Percentiles rank a stretch among this genome's conserved stretches.
phyloP scores from a whole-genome alignment of 805 yeast genomes.

The Tetrapisispora iriomotensis region DNA sequence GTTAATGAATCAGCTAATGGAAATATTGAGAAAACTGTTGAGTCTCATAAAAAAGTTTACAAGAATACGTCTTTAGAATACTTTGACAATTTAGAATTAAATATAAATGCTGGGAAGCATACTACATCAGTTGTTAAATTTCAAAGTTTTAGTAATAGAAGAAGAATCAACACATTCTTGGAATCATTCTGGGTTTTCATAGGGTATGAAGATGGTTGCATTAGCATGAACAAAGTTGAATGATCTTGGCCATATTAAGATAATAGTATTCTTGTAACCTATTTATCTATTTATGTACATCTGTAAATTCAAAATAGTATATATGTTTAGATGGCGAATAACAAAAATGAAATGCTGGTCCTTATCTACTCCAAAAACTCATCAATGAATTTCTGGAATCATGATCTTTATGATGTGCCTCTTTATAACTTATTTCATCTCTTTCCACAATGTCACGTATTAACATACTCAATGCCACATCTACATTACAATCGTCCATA shows the following conservation, averaged over 20 bases:
- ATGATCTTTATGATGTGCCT: background rate
- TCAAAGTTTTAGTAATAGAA: conserved; percentile 7
- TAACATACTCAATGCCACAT: conserved; percentile 46
- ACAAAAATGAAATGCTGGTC: too few relatives aligned
- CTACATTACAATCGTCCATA: conserved; percentile 40
- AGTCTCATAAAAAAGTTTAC: background rate
- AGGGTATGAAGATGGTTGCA: conserved; percentile 27
- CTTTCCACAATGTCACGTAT: conserved; percentile 51
- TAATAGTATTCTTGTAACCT: too few relatives aligned
- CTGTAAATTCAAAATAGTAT: too few relatives aligned
- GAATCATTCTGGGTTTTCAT: conserved; percentile 21
- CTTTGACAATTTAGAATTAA: background rate
- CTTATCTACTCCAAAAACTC: conserved; percentile 2
- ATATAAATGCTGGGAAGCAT: too few relatives aligned
- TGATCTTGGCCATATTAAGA: too few relatives aligned
- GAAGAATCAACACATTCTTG: conserved; percentile 12
- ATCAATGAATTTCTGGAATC: background rate
- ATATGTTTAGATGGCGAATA: too few relatives aligned
- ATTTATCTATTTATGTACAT: too few relatives aligned
- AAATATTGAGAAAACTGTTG: conserved; percentile 7
- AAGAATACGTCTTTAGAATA: background rate
- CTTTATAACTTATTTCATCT: conserved; percentile 17
- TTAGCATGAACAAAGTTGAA: conserved; percentile 9
- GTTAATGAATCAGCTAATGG: conserved; percentile 22
- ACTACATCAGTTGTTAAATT: too few relatives aligned